Evolutionary conservation across 352 stramenopile genomes (phyloP).

Genomic region (Elongisporangium prolatum): DNA sequence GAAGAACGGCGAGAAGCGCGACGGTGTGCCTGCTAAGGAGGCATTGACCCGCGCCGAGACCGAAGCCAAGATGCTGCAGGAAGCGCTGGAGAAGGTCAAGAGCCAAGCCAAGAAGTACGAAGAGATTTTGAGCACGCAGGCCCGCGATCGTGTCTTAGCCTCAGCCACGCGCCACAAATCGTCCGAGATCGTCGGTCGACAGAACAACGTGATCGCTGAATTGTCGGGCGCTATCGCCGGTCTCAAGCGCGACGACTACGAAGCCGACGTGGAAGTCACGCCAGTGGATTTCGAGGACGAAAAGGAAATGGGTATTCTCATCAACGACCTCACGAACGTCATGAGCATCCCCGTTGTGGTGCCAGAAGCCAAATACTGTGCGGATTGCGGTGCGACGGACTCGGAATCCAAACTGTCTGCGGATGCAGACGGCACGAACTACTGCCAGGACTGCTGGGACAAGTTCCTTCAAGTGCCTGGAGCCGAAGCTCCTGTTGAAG

Average conservation of each 20-base stretch:
- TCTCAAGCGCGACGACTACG: conserved; percentile 77
- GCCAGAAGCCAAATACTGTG: conserved; percentile 70
- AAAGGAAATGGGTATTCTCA: conserved; percentile 55
- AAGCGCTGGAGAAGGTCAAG: conserved; percentile 82
- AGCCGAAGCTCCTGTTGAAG: conserved; percentile 9
- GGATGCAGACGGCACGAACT: conserved; percentile 81
- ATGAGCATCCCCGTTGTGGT: conserved; percentile 82
- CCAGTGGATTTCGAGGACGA: conserved; percentile 54
- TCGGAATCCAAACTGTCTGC: conserved; percentile 72
- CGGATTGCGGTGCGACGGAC: conserved; percentile 72
- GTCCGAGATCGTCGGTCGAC: conserved; percentile 64
- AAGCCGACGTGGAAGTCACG: conserved; percentile 61
- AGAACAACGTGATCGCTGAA: conserved; percentile 83
- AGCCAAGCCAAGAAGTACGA: conserved; percentile 84
- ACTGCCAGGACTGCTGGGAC: conserved; percentile 87
- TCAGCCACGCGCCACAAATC: conserved; percentile 71
- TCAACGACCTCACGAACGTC: conserved; percentile 72
- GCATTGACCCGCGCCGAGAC: conserved; percentile 60
- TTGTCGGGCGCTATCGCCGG: conserved; percentile 62
- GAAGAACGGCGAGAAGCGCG: conserved; percentile 25
- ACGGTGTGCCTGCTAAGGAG: conserved; percentile 51
- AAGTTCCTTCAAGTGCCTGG: conserved; percentile 67
- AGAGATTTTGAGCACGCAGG: conserved; percentile 69
- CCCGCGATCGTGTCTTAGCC: conserved; percentile 59
- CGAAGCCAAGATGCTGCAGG: conserved; percentile 70